Conservation (phyloP, 495 filamentous ascomycete species). For the Melanomma pulvis-pyrius region DNA sequence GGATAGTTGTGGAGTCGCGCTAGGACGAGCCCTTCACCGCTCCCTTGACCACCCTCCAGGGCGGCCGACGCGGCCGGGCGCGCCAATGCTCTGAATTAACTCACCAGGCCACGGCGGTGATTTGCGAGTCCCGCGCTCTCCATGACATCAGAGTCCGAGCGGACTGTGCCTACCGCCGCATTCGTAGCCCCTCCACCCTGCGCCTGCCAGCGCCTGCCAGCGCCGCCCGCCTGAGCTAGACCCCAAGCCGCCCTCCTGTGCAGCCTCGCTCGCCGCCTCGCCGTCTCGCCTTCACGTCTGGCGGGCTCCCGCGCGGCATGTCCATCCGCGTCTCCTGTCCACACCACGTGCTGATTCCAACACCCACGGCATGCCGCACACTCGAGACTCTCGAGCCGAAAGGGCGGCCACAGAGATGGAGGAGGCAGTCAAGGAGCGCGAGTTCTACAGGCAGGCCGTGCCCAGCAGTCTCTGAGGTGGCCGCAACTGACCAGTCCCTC, state of each 20-base stretch:
- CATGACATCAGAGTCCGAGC: not conserved
- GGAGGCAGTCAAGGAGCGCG: slow-evolving; percentile 27
- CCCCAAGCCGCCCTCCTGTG: not conserved
- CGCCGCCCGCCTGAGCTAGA: not conserved
- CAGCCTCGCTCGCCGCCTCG: not conserved
- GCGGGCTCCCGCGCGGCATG: slow-evolving; percentile 11
- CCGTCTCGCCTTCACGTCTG: not conserved
- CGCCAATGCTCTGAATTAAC: not conserved
- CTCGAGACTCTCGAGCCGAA: not conserved
- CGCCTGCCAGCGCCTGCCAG: not conserved
- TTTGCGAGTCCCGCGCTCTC: not conserved
- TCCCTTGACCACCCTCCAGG: not conserved
- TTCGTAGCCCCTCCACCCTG: not conserved
- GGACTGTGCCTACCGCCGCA: not conserved
- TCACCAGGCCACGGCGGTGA: not conserved
- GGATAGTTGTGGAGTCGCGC: too few relatives aligned
- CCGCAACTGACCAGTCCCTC: not conserved
- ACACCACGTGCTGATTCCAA: not conserved
- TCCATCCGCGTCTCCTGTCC: not conserved
- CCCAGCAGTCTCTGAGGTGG: not conserved
- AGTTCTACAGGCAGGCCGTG: slow-evolving; percentile 30
- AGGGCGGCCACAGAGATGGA: slow-evolving; percentile 8
- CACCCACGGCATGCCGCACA: not conserved
- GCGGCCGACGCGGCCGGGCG: not conserved
- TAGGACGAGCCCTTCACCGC: not conserved